Evolutionary conservation across 2,329 filamentous ascomycete genomes (phyloP).

Genomic region (Chaetomium strumarium): DNA sequence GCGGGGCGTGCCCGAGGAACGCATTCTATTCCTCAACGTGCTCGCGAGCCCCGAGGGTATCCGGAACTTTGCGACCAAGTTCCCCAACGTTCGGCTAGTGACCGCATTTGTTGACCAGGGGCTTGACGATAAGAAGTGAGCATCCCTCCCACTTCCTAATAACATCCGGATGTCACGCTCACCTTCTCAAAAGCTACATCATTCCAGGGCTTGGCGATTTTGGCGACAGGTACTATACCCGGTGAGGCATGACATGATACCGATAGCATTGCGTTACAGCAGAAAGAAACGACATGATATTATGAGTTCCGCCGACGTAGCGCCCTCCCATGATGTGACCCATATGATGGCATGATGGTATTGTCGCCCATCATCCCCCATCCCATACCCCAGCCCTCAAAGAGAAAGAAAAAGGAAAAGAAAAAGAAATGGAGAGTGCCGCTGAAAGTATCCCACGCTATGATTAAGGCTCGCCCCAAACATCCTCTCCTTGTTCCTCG

Average conservation of each 20-base stretch:
- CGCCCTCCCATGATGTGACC: background rate
- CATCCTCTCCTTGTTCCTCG: conserved; percentile 25
- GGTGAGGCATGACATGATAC: conserved; percentile 43
- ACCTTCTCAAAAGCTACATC: conserved; percentile 66
- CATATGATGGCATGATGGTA: background rate
- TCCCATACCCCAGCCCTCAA: conserved; percentile 5
- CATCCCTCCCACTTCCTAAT: background rate
- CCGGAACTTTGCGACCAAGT: conserved; percentile 79
- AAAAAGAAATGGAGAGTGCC: background rate
- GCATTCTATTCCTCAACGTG: conserved; percentile 92
- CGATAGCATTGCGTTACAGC: background rate
- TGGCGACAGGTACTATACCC: conserved; percentile 90
- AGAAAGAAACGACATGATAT: conserved; percentile 6
- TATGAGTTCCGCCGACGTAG: background rate
- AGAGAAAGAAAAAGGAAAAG: too few species aligned
- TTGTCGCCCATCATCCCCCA: conserved; percentile 9
- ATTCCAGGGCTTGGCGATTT: conserved; percentile 92
- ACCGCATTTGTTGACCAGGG: conserved; percentile 92
- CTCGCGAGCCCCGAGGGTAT: conserved; percentile 96
- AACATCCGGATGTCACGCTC: conserved; percentile 27
- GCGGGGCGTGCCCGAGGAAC: conserved; percentile 87
- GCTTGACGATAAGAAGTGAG: conserved; percentile 92
- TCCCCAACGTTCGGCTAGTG: conserved; percentile 83
- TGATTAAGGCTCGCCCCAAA: too few species aligned
- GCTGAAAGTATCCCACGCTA: too few species aligned